Evolutionary conservation across 78 protist genomes (phyloP).

Genomic region (Dictyostelium purpureum): DNA sequence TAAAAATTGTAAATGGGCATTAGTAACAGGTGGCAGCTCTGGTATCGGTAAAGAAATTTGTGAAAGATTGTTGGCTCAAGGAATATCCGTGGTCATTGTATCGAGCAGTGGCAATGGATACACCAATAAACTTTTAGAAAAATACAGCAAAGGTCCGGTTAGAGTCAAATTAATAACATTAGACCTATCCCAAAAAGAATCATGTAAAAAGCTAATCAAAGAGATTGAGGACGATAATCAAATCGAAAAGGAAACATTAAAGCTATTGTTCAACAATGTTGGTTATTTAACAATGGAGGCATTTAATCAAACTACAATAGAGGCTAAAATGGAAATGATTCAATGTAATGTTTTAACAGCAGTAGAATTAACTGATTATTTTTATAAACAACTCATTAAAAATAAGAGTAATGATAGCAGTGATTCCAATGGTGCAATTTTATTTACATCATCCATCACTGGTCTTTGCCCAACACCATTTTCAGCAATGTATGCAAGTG

Average conservation of each 20-base stretch:
- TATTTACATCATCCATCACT: slow-evolving; percentile 31
- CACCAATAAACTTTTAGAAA: not conserved
- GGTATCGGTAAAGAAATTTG: slow-evolving; percentile 51
- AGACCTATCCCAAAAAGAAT: not conserved
- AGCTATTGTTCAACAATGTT: slow-evolving; percentile 40
- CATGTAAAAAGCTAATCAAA: not conserved
- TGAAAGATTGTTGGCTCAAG: not conserved
- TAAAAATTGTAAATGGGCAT: slow-evolving; percentile 34
- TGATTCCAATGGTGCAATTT: not conserved
- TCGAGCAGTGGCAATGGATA: not conserved
- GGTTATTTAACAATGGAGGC: slow-evolving; percentile 64
- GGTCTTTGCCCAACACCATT: slow-evolving; percentile 36
- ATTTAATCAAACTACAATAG: slow-evolving; percentile 12
- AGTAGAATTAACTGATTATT: slow-evolving; percentile 26
- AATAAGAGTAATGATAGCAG: not conserved
- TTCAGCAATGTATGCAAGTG: slow-evolving; percentile 31
- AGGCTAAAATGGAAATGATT: slow-evolving; percentile 12
- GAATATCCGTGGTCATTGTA: not conserved
- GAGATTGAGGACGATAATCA: not conserved
- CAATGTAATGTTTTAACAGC: slow-evolving; percentile 31
- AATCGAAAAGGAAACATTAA: not conserved
- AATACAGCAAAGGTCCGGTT: not conserved
- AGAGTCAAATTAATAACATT: not conserved
- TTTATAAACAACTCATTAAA: slow-evolving; percentile 1
- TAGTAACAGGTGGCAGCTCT: slow-evolving; percentile 48